phyloP scores from a whole-genome alignment of 2,329 filamentous ascomycete species.

The Fusarium sacchari region DNA sequence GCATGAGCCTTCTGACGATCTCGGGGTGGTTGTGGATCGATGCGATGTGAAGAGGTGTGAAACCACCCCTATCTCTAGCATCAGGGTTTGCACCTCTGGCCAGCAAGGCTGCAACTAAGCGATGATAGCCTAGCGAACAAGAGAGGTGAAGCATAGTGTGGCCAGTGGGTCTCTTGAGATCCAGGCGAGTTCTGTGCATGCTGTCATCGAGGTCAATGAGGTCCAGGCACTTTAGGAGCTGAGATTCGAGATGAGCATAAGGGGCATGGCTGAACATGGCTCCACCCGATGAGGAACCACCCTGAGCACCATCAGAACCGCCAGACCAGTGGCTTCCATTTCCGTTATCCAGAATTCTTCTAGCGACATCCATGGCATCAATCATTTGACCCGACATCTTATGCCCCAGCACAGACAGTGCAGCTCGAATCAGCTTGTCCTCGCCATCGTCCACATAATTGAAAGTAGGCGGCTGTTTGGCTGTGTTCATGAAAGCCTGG shows the following conservation, averaged over 20 bases:
- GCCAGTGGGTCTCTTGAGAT: conserved; percentile 72
- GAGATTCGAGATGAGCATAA: conserved; percentile 68
- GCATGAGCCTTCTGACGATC: conserved; percentile 79
- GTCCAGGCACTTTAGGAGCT: conserved; percentile 79
- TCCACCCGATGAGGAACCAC: conserved; percentile 55
- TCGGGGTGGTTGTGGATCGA: conserved; percentile 79
- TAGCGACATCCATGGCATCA: conserved; percentile 69
- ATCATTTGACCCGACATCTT: conserved; percentile 72
- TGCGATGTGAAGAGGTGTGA: conserved; percentile 84
- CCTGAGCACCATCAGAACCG: conserved; percentile 52
- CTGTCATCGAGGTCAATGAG: conserved; percentile 82
- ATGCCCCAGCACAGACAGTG: conserved; percentile 70
- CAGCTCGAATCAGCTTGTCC: conserved; percentile 73
- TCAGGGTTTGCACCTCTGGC: conserved; percentile 82
- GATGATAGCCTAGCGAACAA: conserved; percentile 77
- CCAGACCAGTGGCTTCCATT: conserved; percentile 58
- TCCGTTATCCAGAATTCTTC: conserved; percentile 64
- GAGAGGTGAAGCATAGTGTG: conserved; percentile 86
- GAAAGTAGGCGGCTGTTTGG: conserved; percentile 65
- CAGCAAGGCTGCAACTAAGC: conserved; percentile 80
- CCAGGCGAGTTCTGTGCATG: conserved; percentile 72
- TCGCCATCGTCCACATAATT: conserved; percentile 79
- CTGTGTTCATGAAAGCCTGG: conserved; percentile 46
- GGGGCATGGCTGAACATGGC: conserved; percentile 56
- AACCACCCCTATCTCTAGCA: conserved; percentile 79